Base-by-base conservation (phyloP, 2,329 filamentous ascomycete species). In the Chrysoporthe cubensis region DNA sequence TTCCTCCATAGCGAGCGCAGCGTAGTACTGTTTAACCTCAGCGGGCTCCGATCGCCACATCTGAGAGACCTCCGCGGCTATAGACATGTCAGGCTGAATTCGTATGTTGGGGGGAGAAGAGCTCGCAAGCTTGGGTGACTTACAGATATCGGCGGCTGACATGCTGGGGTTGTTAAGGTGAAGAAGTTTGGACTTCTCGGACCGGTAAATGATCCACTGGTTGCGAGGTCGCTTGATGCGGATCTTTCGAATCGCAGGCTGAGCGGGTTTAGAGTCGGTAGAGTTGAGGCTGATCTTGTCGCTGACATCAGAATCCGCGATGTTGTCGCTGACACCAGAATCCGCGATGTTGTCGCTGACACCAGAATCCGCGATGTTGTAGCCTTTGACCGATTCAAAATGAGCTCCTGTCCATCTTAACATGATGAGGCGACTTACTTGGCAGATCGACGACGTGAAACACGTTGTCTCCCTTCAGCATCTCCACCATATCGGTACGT, bases 151-250 rank as follows among this genome's bases (percentile, higher is more conserved):
- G 14, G 48, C 65, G 2, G 52, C 32, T 6, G 60, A 61, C n/a
- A 68, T 37, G 4, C 9, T 14, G 9, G 68, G 66, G 13, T 60
- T 59, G 6, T n/a, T 37, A 14, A 40, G 9, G 5, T 56, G 66
- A 14, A 70, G 34, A n/a, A 59, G 11, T 34, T 66, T 63, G 16
- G 52, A 62, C 40, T 70, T 70, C 1, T 70, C 58, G 13, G 34
- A 44, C 14, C 58, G 59, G 52, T 68, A 70, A n/a, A 68, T 21
- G 18, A 61, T 68, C 68, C 68, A 70, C 13, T 46, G 40, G 78
- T 40, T 76, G 71, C 6, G 76, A 72, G 34, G 78, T 77, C 48
- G 34, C 43, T 48, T 58, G 40, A 65, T 48, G 18, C 42, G 63
- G 16, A 32, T 21, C 9, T 21, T 43, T 13, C 46, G 34, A 16